Base-by-base conservation (phyloP, 805 yeast genomes). In the Lipomyces starkeyi region DNA sequence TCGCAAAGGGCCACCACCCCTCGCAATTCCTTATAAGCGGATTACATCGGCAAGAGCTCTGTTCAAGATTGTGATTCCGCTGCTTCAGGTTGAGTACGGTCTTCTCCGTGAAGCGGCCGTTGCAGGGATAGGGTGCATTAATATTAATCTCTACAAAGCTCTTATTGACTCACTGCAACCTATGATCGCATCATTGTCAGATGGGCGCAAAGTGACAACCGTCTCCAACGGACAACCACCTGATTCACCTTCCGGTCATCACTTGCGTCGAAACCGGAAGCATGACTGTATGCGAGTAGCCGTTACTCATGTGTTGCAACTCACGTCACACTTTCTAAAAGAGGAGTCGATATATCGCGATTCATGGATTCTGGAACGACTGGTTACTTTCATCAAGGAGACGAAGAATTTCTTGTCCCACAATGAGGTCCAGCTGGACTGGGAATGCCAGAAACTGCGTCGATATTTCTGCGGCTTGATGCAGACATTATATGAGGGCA, bases 11-110 rank as follows among this genome's bases (percentile, higher is more conserved):
- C 68, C 68, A 6, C 64, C 64, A 6, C 62, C 59, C 34, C 58
- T 58, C 17, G 29, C 37, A 11, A 29, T 58, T 5, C 62, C 64
- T 73, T 97, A 93, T 76, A 90, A 91, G 61, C 56, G 71, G 3
- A 93, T 95, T 64, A 93, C 97, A 0, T 91, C 97, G 68, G 98
- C 97, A 0, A 88, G 89, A 67, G 89, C 97, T 0, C 88, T 95
- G 1, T 95, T 95, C 80, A 85, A 89, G 65, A 88, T 95, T 89
- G 93, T 92, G 0, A 81, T 92, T 52, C 98, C 98, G 0, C 80
- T 95, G 35, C 78, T 95, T 59, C 88, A 86, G 35, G 87, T 93
- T 0, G 86, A 87, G 1, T 91, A 91, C 68, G 83, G 84, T 2
- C 82, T 87, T 71, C 86, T 95, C 8, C 83, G 91, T 69, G 97